phyloP scores from a whole-genome alignment of 139 green algal species.

The Auxenochlorella pyrenoidosa region DNA sequence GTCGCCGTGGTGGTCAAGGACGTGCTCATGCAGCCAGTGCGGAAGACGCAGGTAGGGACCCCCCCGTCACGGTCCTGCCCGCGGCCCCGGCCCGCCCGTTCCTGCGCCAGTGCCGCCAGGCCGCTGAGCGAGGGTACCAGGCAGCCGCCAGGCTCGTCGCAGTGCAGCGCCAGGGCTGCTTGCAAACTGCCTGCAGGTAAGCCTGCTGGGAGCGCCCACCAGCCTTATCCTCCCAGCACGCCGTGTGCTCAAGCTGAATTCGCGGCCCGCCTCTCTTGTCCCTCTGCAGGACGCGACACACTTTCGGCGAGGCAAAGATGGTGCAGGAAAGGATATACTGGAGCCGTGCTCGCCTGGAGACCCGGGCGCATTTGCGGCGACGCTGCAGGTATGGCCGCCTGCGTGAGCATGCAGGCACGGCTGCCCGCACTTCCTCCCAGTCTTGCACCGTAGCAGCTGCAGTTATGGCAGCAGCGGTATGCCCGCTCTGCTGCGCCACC shows the following conservation, averaged over 20 bases:
- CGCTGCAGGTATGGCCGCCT: slow-evolving; percentile 59
- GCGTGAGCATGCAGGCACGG: too few relatives aligned
- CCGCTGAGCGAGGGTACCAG: not conserved
- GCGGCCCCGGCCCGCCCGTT: too few relatives aligned
- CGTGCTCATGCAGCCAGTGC: slow-evolving; percentile 98
- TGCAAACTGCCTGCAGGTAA: not conserved
- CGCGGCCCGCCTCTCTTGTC: not conserved
- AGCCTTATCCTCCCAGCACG: not conserved
- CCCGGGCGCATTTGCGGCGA: slow-evolving; percentile 66
- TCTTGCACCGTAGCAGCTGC: too few relatives aligned
- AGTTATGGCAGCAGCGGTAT: too few relatives aligned
- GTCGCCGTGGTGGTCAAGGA: slow-evolving; percentile 92
- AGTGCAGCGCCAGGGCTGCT: too few relatives aligned
- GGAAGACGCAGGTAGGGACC: slow-evolving; percentile 72
- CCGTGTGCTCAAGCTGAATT: too few relatives aligned
- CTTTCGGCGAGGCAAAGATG: slow-evolving; percentile 64
- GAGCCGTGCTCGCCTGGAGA: slow-evolving; percentile 87
- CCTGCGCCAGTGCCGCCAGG: too few relatives aligned
- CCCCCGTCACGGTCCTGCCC: too few relatives aligned
- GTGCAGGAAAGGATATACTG: slow-evolving; percentile 33
- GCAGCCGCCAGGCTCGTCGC: not conserved
- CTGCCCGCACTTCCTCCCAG: too few relatives aligned
- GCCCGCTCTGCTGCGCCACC: too few relatives aligned
- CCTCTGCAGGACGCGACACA: slow-evolving; percentile 89
- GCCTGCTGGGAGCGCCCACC: not conserved